Evolutionary conservation across 176 grass and related monocot genomes (phyloP).

Genomic region (Rhynchospora breviuscula): DNA sequence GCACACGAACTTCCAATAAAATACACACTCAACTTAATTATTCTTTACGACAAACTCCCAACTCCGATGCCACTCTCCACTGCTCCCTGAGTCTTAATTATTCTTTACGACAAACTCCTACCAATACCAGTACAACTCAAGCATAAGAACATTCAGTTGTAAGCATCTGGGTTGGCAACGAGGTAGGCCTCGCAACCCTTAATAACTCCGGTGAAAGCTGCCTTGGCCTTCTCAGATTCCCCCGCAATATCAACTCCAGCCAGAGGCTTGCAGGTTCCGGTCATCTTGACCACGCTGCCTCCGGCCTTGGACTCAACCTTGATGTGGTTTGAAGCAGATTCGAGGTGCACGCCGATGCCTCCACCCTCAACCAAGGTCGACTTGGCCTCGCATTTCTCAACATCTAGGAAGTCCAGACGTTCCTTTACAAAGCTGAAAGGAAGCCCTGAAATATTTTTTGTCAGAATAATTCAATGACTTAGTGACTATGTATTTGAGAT

Average conservation of each 20-base stretch:
- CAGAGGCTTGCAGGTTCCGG: constrained; percentile 32
- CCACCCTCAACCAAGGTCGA: constrained; percentile 55
- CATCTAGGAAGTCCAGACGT: constrained; percentile 49
- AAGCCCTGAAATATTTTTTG: constrained; percentile 26
- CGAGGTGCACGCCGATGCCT: constrained; percentile 36
- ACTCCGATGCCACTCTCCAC: neutral
- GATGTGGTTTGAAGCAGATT: constrained; percentile 43
- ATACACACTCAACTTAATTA: neutral
- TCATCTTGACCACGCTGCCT: constrained; percentile 48
- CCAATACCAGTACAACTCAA: too few relatives aligned
- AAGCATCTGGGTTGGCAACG: too few relatives aligned
- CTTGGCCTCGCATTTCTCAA: constrained; percentile 50
- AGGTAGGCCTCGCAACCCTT: too few relatives aligned
- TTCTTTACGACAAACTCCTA: too few relatives aligned
- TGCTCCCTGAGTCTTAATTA: neutral
- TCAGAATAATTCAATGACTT: neutral
- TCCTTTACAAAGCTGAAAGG: constrained; percentile 55
- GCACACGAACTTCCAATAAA: neutral
- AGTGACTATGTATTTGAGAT: too few relatives aligned
- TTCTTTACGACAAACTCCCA: too few relatives aligned
- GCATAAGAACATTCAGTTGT: too few relatives aligned
- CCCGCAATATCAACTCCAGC: constrained; percentile 31
- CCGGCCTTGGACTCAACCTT: constrained; percentile 50
- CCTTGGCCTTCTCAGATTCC: constrained; percentile 44
- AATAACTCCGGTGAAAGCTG: too few relatives aligned